These are phyloP conservation scores for Fusarium euwallaceae DNA, from an alignment of 2,329 filamentous ascomycete genomes.

Conservation along the genomic window DNA sequence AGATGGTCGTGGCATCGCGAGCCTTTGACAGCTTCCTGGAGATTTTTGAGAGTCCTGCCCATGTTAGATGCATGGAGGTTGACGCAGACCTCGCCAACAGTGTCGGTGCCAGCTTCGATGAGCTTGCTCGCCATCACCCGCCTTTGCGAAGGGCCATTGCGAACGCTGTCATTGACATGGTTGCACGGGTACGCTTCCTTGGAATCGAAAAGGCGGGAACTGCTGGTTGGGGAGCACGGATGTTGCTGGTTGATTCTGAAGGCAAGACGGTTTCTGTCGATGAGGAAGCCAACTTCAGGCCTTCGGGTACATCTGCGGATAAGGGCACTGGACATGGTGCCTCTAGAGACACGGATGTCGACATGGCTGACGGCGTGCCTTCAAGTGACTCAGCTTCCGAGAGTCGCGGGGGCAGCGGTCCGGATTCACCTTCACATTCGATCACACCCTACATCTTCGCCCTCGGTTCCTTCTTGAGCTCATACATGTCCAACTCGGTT, in stretches of 20 bases:
- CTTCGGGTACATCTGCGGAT: constrained; percentile 43
- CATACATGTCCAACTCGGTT: constrained; percentile 80
- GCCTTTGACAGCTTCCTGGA: constrained; percentile 91
- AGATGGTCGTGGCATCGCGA: constrained; percentile 84
- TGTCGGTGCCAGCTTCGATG: constrained; percentile 90
- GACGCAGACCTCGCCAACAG: constrained; percentile 78
- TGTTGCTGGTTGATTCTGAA: constrained; percentile 73
- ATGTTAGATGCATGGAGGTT: constrained; percentile 85
- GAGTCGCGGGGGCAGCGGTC: constrained; percentile 24
- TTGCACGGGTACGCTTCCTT: constrained; percentile 82
- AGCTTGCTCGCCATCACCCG: constrained; percentile 94
- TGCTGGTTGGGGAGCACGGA: constrained; percentile 81
- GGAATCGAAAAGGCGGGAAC: constrained; percentile 77
- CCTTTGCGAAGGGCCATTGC: constrained; percentile 83
- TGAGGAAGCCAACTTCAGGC: constrained; percentile 61
- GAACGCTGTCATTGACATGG: constrained; percentile 89
- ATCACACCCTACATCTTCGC: constrained; percentile 81
- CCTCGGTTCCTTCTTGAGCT: constrained; percentile 78
- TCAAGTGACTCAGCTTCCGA: constrained; percentile 29
- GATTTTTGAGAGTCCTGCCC: constrained; percentile 93
- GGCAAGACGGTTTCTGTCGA: constrained; percentile 67
- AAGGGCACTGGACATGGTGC: constrained; percentile 57
- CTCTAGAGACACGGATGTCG: constrained; percentile 66
- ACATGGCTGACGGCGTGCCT: constrained; percentile 71
- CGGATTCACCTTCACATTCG: constrained; percentile 48